These are phyloP conservation scores for Penicillium bialowiezense DNA, from an alignment of 495 filamentous ascomycete species.

Conservation along the genomic window DNA sequence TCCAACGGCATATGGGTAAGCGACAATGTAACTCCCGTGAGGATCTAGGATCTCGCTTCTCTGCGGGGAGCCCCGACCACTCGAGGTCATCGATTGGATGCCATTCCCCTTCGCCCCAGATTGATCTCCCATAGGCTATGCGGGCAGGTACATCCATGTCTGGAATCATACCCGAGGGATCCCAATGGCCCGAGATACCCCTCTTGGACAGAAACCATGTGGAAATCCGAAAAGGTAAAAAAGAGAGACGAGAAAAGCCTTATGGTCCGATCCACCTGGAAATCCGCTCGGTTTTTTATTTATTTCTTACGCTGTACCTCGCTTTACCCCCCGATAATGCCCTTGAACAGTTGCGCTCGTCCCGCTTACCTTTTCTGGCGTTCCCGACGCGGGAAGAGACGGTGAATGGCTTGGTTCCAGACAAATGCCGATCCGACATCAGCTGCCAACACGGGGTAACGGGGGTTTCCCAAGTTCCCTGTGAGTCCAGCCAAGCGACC, in stretches of 20 bases:
- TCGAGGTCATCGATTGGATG: neutral
- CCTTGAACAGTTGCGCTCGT: neutral
- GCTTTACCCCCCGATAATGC: constrained; percentile 19
- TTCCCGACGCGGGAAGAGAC: constrained; percentile 21
- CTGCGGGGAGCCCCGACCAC: constrained; percentile 8
- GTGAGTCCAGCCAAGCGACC: neutral
- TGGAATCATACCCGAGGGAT: constrained; percentile 4
- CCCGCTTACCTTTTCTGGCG: constrained; percentile 22
- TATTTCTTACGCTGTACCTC: constrained; percentile 10
- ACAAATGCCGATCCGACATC: constrained; percentile 25
- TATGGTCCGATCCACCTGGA: constrained; percentile 4
- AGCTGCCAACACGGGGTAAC: constrained; percentile 4
- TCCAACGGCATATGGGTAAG: neutral
- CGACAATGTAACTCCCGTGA: constrained; percentile 6
- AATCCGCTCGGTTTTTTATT: too few relatives aligned
- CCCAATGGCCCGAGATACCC: constrained; percentile 9
- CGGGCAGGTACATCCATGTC: constrained; percentile 1
- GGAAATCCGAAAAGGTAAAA: neutral
- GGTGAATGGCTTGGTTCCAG: constrained; percentile 4
- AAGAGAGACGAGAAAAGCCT: neutral
- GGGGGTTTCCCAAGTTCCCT: too few relatives aligned
- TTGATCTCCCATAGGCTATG: constrained; percentile 3
- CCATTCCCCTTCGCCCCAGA: neutral
- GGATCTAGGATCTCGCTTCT: constrained; percentile 9
- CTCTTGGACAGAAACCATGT: constrained; percentile 3